These are phyloP conservation scores for Alternaria arborescens DNA, from an alignment of 2,329 filamentous ascomycete species.

Conservation along the genomic window DNA sequence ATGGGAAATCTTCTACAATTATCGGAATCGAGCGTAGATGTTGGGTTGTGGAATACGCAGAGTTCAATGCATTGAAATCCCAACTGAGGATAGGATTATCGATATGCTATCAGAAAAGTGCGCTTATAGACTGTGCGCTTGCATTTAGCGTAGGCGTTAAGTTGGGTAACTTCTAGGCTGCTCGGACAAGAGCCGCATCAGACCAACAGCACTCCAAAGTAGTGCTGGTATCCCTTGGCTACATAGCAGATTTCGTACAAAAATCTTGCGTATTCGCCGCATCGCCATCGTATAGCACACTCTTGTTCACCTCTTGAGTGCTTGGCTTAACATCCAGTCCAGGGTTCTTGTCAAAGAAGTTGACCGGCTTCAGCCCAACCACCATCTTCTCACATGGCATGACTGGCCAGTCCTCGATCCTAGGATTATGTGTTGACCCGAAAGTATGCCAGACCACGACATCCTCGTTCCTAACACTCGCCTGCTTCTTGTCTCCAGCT, in stretches of 20 bases:
- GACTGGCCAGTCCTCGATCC: slow-evolving; percentile 43
- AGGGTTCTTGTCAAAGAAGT: slow-evolving; percentile 38
- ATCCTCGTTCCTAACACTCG: slow-evolving; percentile 29
- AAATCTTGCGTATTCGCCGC: background rate
- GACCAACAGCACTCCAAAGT: background rate
- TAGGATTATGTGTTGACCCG: slow-evolving; percentile 40
- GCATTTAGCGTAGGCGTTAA: background rate
- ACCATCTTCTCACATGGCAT: slow-evolving; percentile 43
- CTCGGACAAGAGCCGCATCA: background rate
- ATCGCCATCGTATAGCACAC: slow-evolving; percentile 22
- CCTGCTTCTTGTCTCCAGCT: background rate
- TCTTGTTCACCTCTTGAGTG: slow-evolving; percentile 22
- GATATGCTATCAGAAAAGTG: background rate
- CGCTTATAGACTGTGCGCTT: background rate
- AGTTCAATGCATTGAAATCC: background rate
- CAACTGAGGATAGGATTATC: background rate
- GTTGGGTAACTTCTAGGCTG: background rate
- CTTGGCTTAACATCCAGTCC: slow-evolving; percentile 33
- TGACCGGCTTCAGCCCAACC: slow-evolving; percentile 34
- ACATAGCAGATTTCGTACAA: background rate
- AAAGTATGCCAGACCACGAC: slow-evolving; percentile 44
- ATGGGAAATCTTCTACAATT: background rate
- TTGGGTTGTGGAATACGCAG: background rate
- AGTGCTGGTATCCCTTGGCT: background rate
- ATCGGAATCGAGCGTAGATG: background rate